These are phyloP conservation scores for Sambucus nigra DNA, from an alignment of 129 eudicot species.

Conservation along the genomic window DNA sequence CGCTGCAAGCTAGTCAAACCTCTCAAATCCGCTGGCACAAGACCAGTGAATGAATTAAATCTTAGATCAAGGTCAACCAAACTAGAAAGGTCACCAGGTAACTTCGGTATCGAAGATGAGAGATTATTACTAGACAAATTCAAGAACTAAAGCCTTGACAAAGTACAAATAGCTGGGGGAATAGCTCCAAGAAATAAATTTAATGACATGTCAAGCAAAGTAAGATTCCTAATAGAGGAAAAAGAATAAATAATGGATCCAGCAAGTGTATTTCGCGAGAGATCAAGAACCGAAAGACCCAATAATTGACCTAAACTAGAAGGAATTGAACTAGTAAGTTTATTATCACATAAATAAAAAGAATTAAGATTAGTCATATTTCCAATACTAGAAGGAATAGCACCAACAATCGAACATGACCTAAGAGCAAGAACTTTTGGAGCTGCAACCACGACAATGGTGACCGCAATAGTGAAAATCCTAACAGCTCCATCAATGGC, in stretches of 20 bases:
- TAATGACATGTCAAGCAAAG: constrained; percentile 52
- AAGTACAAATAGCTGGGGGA: constrained; percentile 53
- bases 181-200: constrained; percentile 69
- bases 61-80: constrained; percentile 69
- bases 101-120: constrained; percentile 49
- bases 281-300: constrained; percentile 61
- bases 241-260: constrained; percentile 54
- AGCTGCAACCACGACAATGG: too few species aligned
- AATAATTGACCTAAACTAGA: constrained; percentile 47
- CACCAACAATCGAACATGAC: constrained; percentile 52
- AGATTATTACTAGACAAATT: constrained; percentile 63
- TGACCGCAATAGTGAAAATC: too few species aligned
- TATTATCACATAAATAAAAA: constrained; percentile 50
- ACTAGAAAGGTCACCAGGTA: constrained; percentile 49
- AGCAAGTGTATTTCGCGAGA: constrained; percentile 47
- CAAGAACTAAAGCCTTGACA: constrained; percentile 39
- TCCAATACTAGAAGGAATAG: constrained; percentile 57
- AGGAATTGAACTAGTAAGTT: constrained; percentile 55
- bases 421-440: constrained; percentile 78
- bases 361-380: constrained; percentile 42
- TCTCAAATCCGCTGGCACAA: constrained; percentile 41
- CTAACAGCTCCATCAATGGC: too few species aligned
- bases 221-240: constrained; percentile 43
- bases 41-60: constrained; percentile 44
- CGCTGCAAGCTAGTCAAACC: constrained; percentile 44